These are phyloP conservation scores for Nemania abortiva DNA, from an alignment of 2,329 filamentous ascomycete species.

Conservation along the genomic window DNA sequence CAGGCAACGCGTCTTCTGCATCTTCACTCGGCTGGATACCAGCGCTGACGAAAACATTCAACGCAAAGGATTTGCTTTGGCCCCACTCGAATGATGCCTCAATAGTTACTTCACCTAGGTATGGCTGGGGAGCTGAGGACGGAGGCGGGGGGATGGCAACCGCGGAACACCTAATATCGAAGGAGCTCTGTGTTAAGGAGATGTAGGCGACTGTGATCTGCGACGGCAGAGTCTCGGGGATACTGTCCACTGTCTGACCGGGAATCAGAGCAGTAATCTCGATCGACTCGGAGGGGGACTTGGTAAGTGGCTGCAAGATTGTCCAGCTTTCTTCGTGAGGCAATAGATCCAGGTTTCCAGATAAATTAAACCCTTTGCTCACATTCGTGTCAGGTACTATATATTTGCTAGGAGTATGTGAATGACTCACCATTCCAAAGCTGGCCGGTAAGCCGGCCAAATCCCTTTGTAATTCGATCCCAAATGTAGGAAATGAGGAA, in stretches of 20 bases:
- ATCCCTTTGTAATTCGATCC: neutral
- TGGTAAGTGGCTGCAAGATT: neutral
- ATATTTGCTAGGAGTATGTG: neutral
- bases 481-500: constrained; percentile 19
- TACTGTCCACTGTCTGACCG: constrained; percentile 2
- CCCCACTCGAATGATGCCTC: constrained; percentile 26
- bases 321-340: constrained; percentile 8
- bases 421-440: constrained; percentile 17
- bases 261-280: neutral
- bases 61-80: constrained; percentile 12
- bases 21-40: constrained; percentile 14
- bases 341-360: neutral
- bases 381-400: neutral
- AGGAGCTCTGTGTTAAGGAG: neutral
- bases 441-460: constrained; percentile 4
- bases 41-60: constrained; percentile 16
- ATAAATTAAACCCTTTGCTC: neutral
- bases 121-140: constrained; percentile 10
- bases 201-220: neutral
- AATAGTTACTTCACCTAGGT: constrained; percentile 22
- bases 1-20: neutral
- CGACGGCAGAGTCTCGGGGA: constrained; percentile 8
- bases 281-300: neutral
- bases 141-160: neutral
- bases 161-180: neutral